Conservation (phyloP, 495 filamentous ascomycete genomes). For the Mytilinidion resinicola region DNA sequence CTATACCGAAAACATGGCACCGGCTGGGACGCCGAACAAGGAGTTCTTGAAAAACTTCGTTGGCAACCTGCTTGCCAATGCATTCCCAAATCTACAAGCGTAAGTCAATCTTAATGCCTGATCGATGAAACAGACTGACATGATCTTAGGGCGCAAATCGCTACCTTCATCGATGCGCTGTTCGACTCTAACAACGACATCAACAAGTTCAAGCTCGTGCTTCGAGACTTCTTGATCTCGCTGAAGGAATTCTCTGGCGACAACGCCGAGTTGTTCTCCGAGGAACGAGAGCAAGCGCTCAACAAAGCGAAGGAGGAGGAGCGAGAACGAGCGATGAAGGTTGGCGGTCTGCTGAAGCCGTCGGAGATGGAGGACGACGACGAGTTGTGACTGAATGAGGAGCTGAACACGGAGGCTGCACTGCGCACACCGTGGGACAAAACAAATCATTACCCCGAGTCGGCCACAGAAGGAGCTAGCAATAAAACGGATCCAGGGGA, state of each 20-base stretch:
- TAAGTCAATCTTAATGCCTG: slow-evolving; percentile 46
- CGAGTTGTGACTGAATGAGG: slow-evolving; percentile 31
- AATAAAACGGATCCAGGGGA: slow-evolving; percentile 1
- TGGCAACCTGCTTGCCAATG: slow-evolving; percentile 74
- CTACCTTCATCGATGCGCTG: slow-evolving; percentile 76
- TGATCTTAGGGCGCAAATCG: slow-evolving; percentile 66
- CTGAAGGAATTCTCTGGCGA: slow-evolving; percentile 90
- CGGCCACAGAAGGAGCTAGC: not conserved
- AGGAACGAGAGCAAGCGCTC: slow-evolving; percentile 84
- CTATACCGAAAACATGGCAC: slow-evolving; percentile 74
- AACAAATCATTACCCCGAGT: not conserved
- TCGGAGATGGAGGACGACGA: slow-evolving; percentile 32
- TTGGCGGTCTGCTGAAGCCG: slow-evolving; percentile 29
- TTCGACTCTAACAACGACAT: slow-evolving; percentile 77
- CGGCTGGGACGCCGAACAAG: slow-evolving; percentile 74
- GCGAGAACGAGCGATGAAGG: slow-evolving; percentile 29
- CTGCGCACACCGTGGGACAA: slow-evolving; percentile 25
- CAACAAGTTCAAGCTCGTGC: slow-evolving; percentile 82
- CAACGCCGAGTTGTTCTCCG: slow-evolving; percentile 89
- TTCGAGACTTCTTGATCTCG: slow-evolving; percentile 95
- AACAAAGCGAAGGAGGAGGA: slow-evolving; percentile 24
- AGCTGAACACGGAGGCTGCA: slow-evolving; percentile 16
- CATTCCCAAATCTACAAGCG: slow-evolving; percentile 89
- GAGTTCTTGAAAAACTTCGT: slow-evolving; percentile 87
- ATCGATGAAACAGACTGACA: slow-evolving; percentile 35